Conservation (phyloP, 768 basidiomycete species). For the Leucocoprinus leucothites region DNA sequence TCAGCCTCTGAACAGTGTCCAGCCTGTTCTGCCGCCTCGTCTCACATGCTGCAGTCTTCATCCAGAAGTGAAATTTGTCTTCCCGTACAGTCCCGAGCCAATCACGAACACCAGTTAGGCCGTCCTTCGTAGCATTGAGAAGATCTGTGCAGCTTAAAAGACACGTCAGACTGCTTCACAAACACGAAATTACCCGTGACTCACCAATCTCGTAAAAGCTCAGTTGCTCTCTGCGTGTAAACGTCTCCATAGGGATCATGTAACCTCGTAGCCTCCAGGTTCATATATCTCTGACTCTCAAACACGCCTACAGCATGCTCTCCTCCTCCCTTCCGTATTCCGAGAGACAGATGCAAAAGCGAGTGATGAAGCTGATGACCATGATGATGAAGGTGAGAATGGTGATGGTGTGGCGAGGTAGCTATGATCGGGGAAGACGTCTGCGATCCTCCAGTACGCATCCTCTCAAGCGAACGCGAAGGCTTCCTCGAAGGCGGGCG, state of each 20-base stretch:
- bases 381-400: slow-evolving; percentile 23
- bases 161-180: neutral
- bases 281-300: slow-evolving; percentile 67
- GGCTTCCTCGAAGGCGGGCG: neutral
- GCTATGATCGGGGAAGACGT: slow-evolving; percentile 1
- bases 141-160: slow-evolving; percentile 47
- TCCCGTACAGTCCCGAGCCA: slow-evolving; percentile 48
- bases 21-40: slow-evolving; percentile 25
- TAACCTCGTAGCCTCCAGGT: slow-evolving; percentile 56
- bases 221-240: slow-evolving; percentile 39
- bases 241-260: slow-evolving; percentile 44
- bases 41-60: slow-evolving; percentile 25
- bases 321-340: slow-evolving; percentile 19
- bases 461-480: slow-evolving; percentile 1
- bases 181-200: neutral
- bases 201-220: slow-evolving; percentile 43
- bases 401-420: slow-evolving; percentile 14
- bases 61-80: slow-evolving; percentile 35
- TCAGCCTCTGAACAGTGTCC: slow-evolving; percentile 33
- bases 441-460: neutral
- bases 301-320: slow-evolving; percentile 71
- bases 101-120: slow-evolving; percentile 33
- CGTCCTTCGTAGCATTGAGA: slow-evolving; percentile 38
- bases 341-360: slow-evolving; percentile 33
- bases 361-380: slow-evolving; percentile 24